phyloP scores from a whole-genome alignment of 352 stramenopile species.

The Plasmopara halstedii region DNA sequence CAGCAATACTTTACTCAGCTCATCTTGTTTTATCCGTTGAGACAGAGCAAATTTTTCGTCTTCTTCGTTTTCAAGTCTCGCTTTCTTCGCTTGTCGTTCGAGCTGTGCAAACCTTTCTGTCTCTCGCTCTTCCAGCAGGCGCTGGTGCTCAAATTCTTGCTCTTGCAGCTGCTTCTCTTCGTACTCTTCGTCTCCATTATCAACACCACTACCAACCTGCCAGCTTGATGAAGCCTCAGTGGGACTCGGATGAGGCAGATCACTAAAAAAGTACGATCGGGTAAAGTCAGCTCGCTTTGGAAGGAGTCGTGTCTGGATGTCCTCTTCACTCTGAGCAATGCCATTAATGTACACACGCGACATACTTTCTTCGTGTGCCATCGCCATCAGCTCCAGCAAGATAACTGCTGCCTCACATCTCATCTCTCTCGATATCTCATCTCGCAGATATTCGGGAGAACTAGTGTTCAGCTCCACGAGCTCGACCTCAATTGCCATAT shows the following conservation, averaged over 20 bases:
- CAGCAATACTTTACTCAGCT: conserved; percentile 49
- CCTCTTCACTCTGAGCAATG: conserved; percentile 46
- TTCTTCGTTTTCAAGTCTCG: conserved; percentile 49
- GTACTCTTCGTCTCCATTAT: conserved; percentile 69
- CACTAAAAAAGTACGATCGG: conserved; percentile 63
- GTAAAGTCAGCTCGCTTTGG: conserved; percentile 65
- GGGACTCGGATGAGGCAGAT: conserved; percentile 37
- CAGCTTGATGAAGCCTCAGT: conserved; percentile 39
- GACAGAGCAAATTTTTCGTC: conserved; percentile 54
- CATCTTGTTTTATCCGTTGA: conserved; percentile 35
- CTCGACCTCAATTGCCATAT: conserved; percentile 3
- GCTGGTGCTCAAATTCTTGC: conserved; percentile 45
- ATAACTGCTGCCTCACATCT: conserved; percentile 14
- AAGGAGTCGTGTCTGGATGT: conserved; percentile 28
- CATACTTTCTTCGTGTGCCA: conserved; percentile 22
- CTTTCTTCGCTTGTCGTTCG: conserved; percentile 40
- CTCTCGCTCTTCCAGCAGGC: conserved; percentile 52
- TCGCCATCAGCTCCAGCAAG: conserved; percentile 21
- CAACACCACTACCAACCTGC: conserved; percentile 44
- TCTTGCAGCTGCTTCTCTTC: conserved; percentile 62
- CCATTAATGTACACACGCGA: conserved; percentile 22
- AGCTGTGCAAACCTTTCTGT: conserved; percentile 47
- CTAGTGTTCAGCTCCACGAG: not conserved
- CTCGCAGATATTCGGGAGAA: conserved; percentile 3
- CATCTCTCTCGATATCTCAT: conserved; percentile 13